Evolutionary conservation across 768 basidiomycete genomes (phyloP).

Genomic region (Hypholoma fasciculare): DNA sequence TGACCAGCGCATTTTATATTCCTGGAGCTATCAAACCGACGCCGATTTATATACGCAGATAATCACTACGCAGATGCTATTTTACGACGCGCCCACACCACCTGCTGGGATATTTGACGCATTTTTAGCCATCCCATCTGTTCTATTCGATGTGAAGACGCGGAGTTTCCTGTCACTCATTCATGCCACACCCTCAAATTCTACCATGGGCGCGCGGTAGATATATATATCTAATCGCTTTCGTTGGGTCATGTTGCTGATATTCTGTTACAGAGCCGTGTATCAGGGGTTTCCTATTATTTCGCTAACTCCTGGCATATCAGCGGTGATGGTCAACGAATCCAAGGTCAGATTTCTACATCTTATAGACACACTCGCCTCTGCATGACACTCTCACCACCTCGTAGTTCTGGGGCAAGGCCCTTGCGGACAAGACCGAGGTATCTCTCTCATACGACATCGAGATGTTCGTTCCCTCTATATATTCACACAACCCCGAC

Average conservation of each 20-base stretch:
- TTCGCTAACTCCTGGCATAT: neutral
- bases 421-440: constrained; percentile 22
- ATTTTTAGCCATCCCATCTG: constrained; percentile 42
- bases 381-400: neutral
- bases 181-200: constrained; percentile 32
- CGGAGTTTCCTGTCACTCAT: constrained; percentile 44
- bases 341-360: constrained; percentile 23
- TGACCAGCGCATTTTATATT: neutral
- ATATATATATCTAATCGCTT: neutral
- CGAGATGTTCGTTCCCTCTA: constrained; percentile 47
- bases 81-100: constrained; percentile 57
- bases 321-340: constrained; percentile 42
- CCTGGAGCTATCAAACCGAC: constrained; percentile 14
- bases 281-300: constrained; percentile 4
- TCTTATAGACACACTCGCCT: neutral
- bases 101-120: constrained; percentile 52
- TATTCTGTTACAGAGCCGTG: neutral
- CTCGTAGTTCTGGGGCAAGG: constrained; percentile 44
- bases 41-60: neutral
- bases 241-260: neutral
- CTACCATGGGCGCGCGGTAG: constrained; percentile 27
- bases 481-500: constrained; percentile 36
- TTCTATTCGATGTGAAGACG: constrained; percentile 38
- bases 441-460: constrained; percentile 43
- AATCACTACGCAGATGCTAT: constrained; percentile 34